Percentiles rank a stretch among this genome's conserved stretches.
phyloP scores from a whole-genome alignment of 2,329 filamentous ascomycete species.

The Sarocladium strictum region DNA sequence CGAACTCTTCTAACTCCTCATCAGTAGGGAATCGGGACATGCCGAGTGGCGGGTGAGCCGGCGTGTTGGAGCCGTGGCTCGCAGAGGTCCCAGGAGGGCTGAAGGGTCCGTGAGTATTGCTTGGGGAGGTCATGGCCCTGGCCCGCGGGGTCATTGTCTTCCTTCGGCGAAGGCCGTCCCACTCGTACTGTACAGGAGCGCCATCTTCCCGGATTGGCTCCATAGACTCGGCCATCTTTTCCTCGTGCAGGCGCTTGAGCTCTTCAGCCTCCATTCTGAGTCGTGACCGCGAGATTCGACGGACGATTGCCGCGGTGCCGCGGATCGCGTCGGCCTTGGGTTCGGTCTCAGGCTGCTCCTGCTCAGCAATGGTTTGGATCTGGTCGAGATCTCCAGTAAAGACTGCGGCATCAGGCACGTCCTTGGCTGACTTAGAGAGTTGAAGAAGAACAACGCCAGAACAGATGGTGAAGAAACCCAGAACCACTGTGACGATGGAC shows the following conservation, averaged over 20 bases:
- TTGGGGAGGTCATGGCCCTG: conserved; percentile 11
- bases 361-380: conserved; percentile 89
- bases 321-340: conserved; percentile 95
- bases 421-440: conserved; percentile 96
- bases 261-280: conserved; percentile 77
- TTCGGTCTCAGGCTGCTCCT: conserved; percentile 93
- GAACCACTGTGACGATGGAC: conserved; percentile 80
- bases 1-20: conserved; percentile 45
- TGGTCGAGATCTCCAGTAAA: conserved; percentile 92
- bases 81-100: conserved; percentile 16
- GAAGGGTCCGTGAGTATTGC: conserved; percentile 21
- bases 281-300: conserved; percentile 70
- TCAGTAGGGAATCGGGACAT: conserved; percentile 78
- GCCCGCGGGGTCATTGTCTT: conserved; percentile 40
- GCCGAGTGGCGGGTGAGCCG: conserved; percentile 68
- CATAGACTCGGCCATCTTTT: conserved; percentile 65
- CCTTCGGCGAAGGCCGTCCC: conserved; percentile 81
- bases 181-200: conserved; percentile 60
- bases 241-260: conserved; percentile 69
- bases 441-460: conserved; percentile 87
- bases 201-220: conserved; percentile 74
- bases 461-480: conserved; percentile 93
- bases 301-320: conserved; percentile 80
- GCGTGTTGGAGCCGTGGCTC: conserved; percentile 11
- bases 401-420: conserved; percentile 88